These are phyloP conservation scores for Arachis stenosperma DNA, from an alignment of 306 rosid species.

Conservation along the genomic window DNA sequence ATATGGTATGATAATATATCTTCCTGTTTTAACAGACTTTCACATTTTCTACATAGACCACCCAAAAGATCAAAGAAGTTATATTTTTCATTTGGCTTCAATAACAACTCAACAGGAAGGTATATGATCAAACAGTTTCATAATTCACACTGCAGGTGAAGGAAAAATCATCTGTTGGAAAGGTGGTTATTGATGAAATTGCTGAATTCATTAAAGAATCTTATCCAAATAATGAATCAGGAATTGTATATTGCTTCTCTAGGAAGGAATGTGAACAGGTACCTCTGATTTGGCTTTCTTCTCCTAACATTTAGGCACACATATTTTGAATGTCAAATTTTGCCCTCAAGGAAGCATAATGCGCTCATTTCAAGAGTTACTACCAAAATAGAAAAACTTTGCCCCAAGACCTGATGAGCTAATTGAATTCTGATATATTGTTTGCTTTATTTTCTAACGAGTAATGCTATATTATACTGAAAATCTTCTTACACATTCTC, in stretches of 20 bases:
- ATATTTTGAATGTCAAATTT: slow-evolving; percentile 31
- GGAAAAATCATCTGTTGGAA: slow-evolving; percentile 85
- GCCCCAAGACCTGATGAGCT: neutral
- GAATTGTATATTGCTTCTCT: slow-evolving; percentile 95
- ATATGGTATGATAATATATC: slow-evolving; percentile 57
- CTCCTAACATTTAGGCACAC: slow-evolving; percentile 20
- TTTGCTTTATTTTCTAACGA: neutral
- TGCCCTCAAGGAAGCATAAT: slow-evolving; percentile 24
- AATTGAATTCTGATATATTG: slow-evolving; percentile 7
- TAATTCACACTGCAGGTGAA: slow-evolving; percentile 62
- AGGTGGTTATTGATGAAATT: slow-evolving; percentile 81
- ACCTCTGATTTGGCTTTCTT: slow-evolving; percentile 32
- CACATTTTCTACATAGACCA: neutral
- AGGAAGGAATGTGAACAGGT: slow-evolving; percentile 99
- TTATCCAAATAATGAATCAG: slow-evolving; percentile 80
- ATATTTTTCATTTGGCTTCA: slow-evolving; percentile 15
- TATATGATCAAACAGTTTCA: slow-evolving; percentile 5
- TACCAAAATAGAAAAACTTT: neutral
- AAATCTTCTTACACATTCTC: too few species aligned
- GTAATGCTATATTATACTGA: too few species aligned
- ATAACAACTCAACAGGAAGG: slow-evolving; percentile 15
- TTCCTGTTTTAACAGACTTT: slow-evolving; percentile 19
- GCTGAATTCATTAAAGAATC: slow-evolving; percentile 72
- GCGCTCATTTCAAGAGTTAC: slow-evolving; percentile 28
- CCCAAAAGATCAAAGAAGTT: neutral